Evolutionary conservation across 768 basidiomycete genomes (phyloP).

Genomic region (Holtermannia corniformis): DNA sequence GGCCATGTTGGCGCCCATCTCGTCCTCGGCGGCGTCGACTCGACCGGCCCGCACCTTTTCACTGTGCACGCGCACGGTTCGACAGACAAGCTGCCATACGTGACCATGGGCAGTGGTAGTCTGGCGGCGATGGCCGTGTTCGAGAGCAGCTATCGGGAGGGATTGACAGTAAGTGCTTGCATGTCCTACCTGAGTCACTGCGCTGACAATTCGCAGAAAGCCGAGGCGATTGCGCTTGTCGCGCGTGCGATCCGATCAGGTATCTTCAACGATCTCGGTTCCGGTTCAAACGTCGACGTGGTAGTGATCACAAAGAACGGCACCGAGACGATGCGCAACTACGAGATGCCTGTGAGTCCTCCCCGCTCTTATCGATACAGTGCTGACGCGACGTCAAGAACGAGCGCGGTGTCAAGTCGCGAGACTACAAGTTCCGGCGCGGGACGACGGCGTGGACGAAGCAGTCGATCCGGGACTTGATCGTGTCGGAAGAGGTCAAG

Average conservation of each 20-base stretch:
- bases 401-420: constrained; percentile 39
- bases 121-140: constrained; percentile 98
- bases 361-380: background rate
- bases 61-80: constrained; percentile 94
- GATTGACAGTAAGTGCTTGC: constrained; percentile 58
- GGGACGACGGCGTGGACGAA: constrained; percentile 86
- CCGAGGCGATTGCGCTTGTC: constrained; percentile 72
- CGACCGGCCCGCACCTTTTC: constrained; percentile 87
- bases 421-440: constrained; percentile 54
- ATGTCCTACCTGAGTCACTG: too few relatives aligned
- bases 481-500: constrained; percentile 62
- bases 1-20: constrained; percentile 91
- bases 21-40: constrained; percentile 92
- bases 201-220: constrained; percentile 49
- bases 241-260: constrained; percentile 81
- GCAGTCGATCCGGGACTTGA: constrained; percentile 61
- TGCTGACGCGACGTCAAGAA: constrained; percentile 23
- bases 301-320: constrained; percentile 79
- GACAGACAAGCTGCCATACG: constrained; percentile 95
- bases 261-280: constrained; percentile 98
- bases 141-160: constrained; percentile 70
- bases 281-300: constrained; percentile 96
- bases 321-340: constrained; percentile 90
- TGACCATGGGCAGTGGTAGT: constrained; percentile 96
- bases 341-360: constrained; percentile 59